Percentiles rank a stretch among this genome's conserved stretches.
Evolutionary conservation across 768 basidiomycete genomes (phyloP).

Genomic region (Dentipellis sp.): DNA sequence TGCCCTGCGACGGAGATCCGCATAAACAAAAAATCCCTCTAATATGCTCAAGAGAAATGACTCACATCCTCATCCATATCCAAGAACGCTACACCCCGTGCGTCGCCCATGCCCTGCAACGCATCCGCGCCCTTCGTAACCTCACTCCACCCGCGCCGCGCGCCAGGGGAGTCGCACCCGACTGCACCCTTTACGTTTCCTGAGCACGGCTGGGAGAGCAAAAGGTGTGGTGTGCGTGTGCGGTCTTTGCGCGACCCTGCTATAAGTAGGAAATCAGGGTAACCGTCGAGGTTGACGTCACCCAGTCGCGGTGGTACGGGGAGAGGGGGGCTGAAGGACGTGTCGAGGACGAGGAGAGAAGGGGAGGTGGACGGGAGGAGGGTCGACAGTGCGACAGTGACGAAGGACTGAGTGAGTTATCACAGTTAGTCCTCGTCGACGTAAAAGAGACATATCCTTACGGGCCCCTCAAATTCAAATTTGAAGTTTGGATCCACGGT

Average conservation of each 20-base stretch:
- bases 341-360: conserved; percentile 59
- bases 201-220: conserved; percentile 56
- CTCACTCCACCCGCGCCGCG: conserved; percentile 57
- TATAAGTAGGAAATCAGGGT: conserved; percentile 75
- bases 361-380: conserved; percentile 36
- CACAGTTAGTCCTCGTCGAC: too few relatives aligned
- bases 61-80: conserved; percentile 95
- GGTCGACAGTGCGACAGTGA: conserved; percentile 52
- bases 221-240: conserved; percentile 46
- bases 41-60: conserved; percentile 7
- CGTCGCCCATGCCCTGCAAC: conserved; percentile 66
- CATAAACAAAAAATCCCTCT: neutral
- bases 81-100: conserved; percentile 66
- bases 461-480: conserved; percentile 37
- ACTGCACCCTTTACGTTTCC: conserved; percentile 20
- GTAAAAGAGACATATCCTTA: neutral
- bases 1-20: conserved; percentile 45
- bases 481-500: conserved; percentile 69
- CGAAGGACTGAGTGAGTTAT: conserved; percentile 39
- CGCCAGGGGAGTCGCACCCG: conserved; percentile 49
- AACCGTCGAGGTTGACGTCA: conserved; percentile 90
- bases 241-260: conserved; percentile 28
- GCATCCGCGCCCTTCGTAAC: conserved; percentile 48
- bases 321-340: conserved; percentile 51
- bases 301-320: conserved; percentile 78